Percentiles rank a stretch among this genome's conserved stretches.
Evolutionary conservation across 345 rosid species (phyloP).

Genomic region (Eucalyptus marginata): DNA sequence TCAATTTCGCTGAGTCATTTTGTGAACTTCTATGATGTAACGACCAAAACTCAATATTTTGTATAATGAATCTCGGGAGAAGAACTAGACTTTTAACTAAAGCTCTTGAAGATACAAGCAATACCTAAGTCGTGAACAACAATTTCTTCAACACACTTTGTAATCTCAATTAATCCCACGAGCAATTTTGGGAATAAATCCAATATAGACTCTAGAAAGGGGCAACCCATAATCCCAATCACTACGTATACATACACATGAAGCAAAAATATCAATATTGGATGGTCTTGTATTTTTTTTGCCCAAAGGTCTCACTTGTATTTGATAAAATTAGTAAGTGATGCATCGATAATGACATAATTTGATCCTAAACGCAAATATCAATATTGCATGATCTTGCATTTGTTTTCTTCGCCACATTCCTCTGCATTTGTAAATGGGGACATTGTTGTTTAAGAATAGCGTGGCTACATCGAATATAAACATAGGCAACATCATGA

Average conservation of each 20-base stretch:
- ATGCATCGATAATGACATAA: background rate
- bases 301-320: background rate
- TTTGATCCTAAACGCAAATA: background rate
- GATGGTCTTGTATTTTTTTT: background rate
- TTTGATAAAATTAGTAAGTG: no score
- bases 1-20: background rate
- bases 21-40: background rate
- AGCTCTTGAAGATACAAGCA: background rate
- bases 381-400: background rate
- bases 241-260: background rate
- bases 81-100: background rate
- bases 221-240: background rate
- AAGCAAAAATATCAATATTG: background rate
- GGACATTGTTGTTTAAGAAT: background rate
- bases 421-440: background rate
- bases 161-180: background rate
- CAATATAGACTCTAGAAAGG: background rate
- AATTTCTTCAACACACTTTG: background rate
- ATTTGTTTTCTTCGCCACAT: background rate
- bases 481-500: background rate
- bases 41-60: background rate
- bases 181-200: background rate
- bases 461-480: no score
- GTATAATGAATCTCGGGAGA: background rate
- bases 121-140: rapidly evolving